Base-by-base conservation (phyloP, 306 rosid genomes). In the Fragaria vesca region DNA sequence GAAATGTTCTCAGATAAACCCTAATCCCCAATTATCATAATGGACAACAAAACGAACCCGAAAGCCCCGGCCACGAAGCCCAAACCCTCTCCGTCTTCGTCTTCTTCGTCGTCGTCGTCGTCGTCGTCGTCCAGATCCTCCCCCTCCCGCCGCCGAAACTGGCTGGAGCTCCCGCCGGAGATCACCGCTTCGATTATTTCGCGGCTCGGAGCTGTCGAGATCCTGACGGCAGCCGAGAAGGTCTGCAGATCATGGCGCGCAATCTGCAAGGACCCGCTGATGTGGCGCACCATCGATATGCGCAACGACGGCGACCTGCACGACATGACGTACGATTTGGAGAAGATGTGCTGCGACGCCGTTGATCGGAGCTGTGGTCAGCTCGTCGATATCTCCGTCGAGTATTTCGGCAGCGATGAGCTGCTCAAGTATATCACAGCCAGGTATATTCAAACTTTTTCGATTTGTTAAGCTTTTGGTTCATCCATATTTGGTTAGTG, bases 111-210 rank as follows among this genome's bases (percentile, higher is more conserved):
- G 69, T 7, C 46, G 5, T 32, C 70, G 69, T 7, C 46, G 5
- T 8, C 47, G 28, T 10, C 66, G 69, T 7, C 46, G 5, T 32
- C 70, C 26, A 65, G 24, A 65, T 65, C 26, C 26, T 1, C 24
- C 21, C 5, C 46, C 45, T 2, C 2, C 70, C 46, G 46, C 46
- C 12, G 6, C 62, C 75, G 50, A 15, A 73, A 85, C 36, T 89
- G 93, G 93, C 78, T 83, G n/a, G 89, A 83, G 32, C 87, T 89
- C 60, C 96, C 93, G 12, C 83, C 73, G 28, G 96, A 91, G 42
- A 78, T 87, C 76, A 69, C 76, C 58, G 50, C 79, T 2, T 36
- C 85, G 24, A 89, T 91, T 45, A 81, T 87, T 48, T 76, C 32
- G 57, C 88, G 83, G 68, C 84, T 91, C 0, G 87, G 85, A 13